Conservation (phyloP, 139 green algal genomes). For the Chlamydomonas applanata region DNA sequence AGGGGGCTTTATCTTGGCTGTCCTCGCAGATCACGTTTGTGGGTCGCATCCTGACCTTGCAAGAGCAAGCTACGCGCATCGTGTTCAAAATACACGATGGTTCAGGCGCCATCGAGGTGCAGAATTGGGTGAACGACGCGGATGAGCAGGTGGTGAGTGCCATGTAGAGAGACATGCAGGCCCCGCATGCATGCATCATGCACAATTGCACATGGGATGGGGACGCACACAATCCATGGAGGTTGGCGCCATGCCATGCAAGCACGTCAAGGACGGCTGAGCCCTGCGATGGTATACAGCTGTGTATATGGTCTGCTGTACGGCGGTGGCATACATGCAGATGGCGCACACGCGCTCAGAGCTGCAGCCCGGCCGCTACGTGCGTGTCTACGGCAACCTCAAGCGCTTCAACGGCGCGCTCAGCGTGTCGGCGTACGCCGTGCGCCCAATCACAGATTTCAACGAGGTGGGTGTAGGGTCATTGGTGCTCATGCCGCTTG, state of each 20-base stretch:
- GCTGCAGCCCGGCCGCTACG: background rate
- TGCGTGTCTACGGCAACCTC: background rate
- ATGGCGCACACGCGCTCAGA: too few species aligned
- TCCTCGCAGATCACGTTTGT: background rate
- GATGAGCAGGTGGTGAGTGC: constrained; percentile 1
- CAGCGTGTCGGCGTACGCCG: background rate
- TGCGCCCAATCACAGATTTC: background rate
- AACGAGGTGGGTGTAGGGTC: background rate
- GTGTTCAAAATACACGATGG: background rate
- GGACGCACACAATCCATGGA: too few species aligned
- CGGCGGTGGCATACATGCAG: too few species aligned
- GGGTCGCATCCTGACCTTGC: background rate
- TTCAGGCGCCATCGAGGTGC: background rate
- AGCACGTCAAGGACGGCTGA: too few species aligned
- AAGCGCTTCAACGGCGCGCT: background rate
- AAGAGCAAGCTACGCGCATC: constrained; percentile 2
- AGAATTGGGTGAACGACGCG: background rate
- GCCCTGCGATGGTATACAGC: too few species aligned
- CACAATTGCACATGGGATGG: too few species aligned
- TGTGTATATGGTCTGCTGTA: too few species aligned
- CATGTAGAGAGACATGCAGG: too few species aligned
- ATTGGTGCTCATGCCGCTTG: too few species aligned
- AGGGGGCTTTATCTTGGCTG: background rate
- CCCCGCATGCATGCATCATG: too few species aligned
- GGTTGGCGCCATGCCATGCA: too few species aligned